Conservation (phyloP, 371 early-diverging fungal species). For the Rhizomucor pusillus region DNA sequence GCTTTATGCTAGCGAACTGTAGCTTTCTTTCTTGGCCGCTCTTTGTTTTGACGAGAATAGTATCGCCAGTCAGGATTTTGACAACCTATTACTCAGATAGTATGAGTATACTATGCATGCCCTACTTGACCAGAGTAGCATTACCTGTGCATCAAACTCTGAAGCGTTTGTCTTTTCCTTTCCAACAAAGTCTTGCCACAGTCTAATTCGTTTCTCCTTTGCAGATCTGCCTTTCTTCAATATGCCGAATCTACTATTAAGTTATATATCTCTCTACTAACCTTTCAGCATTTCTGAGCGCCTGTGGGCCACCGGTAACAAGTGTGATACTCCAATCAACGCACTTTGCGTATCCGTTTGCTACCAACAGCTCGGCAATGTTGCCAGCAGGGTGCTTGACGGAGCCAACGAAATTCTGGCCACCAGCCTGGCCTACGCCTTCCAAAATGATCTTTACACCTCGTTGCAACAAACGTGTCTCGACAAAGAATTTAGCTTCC, state of each 20-base stretch:
- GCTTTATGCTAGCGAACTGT: constrained; percentile 79
- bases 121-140: neutral
- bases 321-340: constrained; percentile 85
- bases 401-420: constrained; percentile 73
- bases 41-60: constrained; percentile 62
- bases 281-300: constrained; percentile 79
- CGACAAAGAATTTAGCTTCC: constrained; percentile 91
- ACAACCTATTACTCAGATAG: constrained; percentile 36
- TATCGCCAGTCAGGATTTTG: constrained; percentile 82
- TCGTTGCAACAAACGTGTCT: constrained; percentile 85
- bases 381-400: constrained; percentile 87
- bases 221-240: constrained; percentile 35
- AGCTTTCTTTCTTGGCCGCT: constrained; percentile 73
- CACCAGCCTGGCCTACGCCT: constrained; percentile 54
- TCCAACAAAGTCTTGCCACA: constrained; percentile 74
- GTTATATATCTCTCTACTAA: constrained; percentile 1
- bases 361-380: constrained; percentile 86
- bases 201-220: constrained; percentile 70
- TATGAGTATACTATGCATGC: neutral
- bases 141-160: constrained; percentile 59
- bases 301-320: constrained; percentile 73
- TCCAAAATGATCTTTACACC: constrained; percentile 87
- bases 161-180: constrained; percentile 40
- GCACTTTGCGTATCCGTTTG: constrained; percentile 83
- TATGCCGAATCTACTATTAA: neutral